A percentile compares a stretch with the other conserved stretches of the same genome.
These are phyloP conservation scores for Jatropha podagrica DNA, from an alignment of 441 rosid species.

Conservation along the genomic window DNA sequence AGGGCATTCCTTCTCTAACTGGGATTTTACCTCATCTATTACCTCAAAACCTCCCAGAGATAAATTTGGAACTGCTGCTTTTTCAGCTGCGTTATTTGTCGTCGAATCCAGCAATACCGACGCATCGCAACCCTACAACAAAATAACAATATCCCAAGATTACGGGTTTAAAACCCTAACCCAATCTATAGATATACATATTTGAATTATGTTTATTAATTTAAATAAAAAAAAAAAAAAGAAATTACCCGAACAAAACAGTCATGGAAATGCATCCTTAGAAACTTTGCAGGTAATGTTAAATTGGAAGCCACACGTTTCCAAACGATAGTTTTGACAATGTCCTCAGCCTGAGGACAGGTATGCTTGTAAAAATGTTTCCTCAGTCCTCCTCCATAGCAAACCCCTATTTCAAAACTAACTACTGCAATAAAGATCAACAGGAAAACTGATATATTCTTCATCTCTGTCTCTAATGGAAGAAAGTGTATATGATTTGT, in stretches of 20 bases:
- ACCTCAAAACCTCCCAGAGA: conserved; percentile 70
- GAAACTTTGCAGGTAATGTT: conserved; percentile 61
- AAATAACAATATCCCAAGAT: too few relatives aligned
- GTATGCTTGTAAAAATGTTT: conserved; percentile 52
- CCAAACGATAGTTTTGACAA: conserved; percentile 46
- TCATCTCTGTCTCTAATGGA: conserved; percentile 7
- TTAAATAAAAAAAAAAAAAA: not conserved
- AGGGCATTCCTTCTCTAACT: conserved; percentile 62
- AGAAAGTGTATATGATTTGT: not conserved
- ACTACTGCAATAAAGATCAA: conserved; percentile 10
- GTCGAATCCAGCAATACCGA: conserved; percentile 78
- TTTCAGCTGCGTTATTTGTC: conserved; percentile 61
- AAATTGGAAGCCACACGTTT: conserved; percentile 58
- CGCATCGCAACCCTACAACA: conserved; percentile 70
- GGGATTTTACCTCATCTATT: conserved; percentile 65
- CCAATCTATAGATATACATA: not conserved
- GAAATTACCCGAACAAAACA: conserved; percentile 64
- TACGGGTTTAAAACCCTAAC: too few relatives aligned
- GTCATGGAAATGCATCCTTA: conserved; percentile 86
- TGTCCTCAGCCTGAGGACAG: conserved; percentile 62
- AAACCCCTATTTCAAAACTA: conserved; percentile 14
- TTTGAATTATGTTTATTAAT: not conserved
- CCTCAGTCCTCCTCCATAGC: conserved; percentile 29
- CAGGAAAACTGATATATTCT: conserved; percentile 1
- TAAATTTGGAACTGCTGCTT: conserved; percentile 64